A percentile compares a stretch with the other conserved stretches of the same genome.
These are phyloP conservation scores for Colletotrichum truncatum DNA, from an alignment of 2,329 filamentous ascomycete genomes.

Conservation along the genomic window DNA sequence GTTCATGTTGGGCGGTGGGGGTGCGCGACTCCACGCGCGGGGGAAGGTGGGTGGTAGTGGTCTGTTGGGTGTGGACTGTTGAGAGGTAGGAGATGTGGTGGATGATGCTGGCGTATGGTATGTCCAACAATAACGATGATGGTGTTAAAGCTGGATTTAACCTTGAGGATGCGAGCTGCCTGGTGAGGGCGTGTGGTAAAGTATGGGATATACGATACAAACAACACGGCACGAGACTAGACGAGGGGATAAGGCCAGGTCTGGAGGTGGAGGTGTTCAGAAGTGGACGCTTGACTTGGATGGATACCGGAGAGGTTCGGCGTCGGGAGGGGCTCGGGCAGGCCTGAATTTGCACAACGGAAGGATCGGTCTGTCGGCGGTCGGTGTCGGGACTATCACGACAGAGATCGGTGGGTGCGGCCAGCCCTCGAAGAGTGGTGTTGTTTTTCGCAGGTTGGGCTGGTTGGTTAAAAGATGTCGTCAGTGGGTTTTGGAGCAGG, in stretches of 20 bases:
- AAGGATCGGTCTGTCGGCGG: constrained; percentile 25
- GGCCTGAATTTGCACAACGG: constrained; percentile 19
- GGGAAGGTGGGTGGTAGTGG: constrained; percentile 20
- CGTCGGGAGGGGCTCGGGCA: constrained; percentile 19
- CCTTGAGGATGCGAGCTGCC: too few relatives aligned
- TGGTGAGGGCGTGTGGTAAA: not conserved
- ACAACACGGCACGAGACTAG: not conserved
- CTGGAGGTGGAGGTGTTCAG: constrained; percentile 2
- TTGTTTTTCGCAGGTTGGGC: constrained; percentile 25
- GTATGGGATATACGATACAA: not conserved
- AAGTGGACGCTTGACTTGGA: too few relatives aligned
- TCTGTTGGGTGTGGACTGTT: not conserved
- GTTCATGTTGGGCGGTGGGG: constrained; percentile 61
- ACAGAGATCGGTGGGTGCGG: constrained; percentile 29
- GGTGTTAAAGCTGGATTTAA: not conserved
- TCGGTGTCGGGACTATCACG: constrained; percentile 18
- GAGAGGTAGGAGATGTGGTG: not conserved
- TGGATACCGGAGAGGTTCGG: constrained; percentile 20
- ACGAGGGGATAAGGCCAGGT: constrained; percentile 2
- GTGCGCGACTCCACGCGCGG: constrained; percentile 47
- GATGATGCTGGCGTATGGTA: not conserved
- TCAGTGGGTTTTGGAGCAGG: constrained; percentile 28
- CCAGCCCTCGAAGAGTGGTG: constrained; percentile 28
- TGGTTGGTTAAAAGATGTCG: constrained; percentile 28
- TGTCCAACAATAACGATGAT: not conserved